A percentile compares a stretch with the other conserved stretches of the same genome.
phyloP scores from a whole-genome alignment of 1,284 basidiomycete genomes.

The Ceratobasidium sp. region DNA sequence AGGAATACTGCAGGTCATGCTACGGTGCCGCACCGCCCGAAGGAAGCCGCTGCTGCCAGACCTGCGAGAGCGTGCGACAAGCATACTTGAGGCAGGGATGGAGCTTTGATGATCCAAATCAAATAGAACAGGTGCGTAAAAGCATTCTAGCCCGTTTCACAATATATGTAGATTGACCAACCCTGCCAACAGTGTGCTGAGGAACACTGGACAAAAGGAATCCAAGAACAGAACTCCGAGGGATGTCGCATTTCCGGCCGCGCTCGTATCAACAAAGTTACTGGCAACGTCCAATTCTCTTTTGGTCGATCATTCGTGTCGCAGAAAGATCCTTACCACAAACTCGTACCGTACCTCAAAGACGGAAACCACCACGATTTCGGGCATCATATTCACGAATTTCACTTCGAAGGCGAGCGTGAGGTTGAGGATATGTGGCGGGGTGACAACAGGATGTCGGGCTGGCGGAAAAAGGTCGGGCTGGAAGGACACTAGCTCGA shows the following conservation, averaged over 20 bases:
- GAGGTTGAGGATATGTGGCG: constrained; percentile 56
- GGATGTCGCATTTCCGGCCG: constrained; percentile 70
- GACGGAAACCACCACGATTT: constrained; percentile 80
- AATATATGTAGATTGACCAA: background rate
- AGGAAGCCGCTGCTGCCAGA: constrained; percentile 89
- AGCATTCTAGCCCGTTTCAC: background rate
- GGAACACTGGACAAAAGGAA: constrained; percentile 96
- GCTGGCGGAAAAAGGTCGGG: constrained; percentile 81
- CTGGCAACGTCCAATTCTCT: constrained; percentile 90
- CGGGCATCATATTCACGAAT: constrained; percentile 71
- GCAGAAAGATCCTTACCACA: constrained; percentile 86
- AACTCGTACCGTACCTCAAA: constrained; percentile 95
- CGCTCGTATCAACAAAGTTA: constrained; percentile 59
- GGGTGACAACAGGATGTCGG: constrained; percentile 64
- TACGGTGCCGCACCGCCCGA: constrained; percentile 90
- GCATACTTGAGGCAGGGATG: constrained; percentile 94
- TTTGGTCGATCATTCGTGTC: constrained; percentile 95
- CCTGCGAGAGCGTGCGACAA: constrained; percentile 94
- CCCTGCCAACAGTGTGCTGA: constrained; percentile 77
- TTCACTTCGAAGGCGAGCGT: constrained; percentile 86
- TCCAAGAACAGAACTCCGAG: constrained; percentile 92
- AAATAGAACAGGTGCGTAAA: constrained; percentile 85
- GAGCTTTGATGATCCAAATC: constrained; percentile 93
- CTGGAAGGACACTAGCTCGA: constrained; percentile 86
- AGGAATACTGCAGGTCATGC: constrained; percentile 95